Evolutionary conservation across 257 asterid genomes (phyloP).

Genomic region (Solanum dulcamara): DNA sequence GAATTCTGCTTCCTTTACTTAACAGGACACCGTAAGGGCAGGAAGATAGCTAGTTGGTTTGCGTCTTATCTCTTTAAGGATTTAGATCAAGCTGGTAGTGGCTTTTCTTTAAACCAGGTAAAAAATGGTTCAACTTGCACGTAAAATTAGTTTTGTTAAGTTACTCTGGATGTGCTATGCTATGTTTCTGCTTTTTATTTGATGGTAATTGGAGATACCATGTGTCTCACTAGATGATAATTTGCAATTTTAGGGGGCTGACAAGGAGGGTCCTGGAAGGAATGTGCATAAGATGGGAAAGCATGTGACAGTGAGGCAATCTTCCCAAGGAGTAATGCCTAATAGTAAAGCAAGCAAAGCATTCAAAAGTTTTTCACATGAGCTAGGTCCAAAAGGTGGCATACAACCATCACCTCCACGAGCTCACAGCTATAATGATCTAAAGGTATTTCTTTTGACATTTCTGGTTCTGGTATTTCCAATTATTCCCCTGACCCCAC

Average conservation of each 20-base stretch:
- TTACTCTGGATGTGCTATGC: background rate
- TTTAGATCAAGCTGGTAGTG: slow-evolving; percentile 37
- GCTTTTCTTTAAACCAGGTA: slow-evolving; percentile 24
- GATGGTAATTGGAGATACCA: slow-evolving; percentile 2
- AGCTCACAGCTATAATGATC: slow-evolving; percentile 71
- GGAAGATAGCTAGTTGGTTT: slow-evolving; percentile 76
- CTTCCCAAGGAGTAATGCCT: slow-evolving; percentile 23
- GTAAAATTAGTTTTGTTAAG: background rate
- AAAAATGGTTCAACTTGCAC: slow-evolving; percentile 19
- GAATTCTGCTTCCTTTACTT: background rate
- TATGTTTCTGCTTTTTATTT: background rate
- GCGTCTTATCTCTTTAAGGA: slow-evolving; percentile 55
- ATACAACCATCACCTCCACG: slow-evolving; percentile 51
- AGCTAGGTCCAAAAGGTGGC: slow-evolving; percentile 79
- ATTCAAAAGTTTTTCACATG: slow-evolving; percentile 90
- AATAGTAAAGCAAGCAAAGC: slow-evolving; percentile 35
- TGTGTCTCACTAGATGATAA: slow-evolving; percentile 34
- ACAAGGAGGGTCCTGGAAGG: slow-evolving; percentile 34
- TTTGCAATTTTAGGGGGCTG: slow-evolving; percentile 27
- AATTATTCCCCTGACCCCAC: too few relatives aligned
- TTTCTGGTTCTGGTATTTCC: slow-evolving; percentile 3
- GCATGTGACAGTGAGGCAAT: slow-evolving; percentile 23
- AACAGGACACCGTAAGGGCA: slow-evolving; percentile 66
- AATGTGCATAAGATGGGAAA: slow-evolving; percentile 35
- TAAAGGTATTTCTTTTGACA: slow-evolving; percentile 48